Evolutionary conservation across 306 rosid genomes (phyloP).

Genomic region (Citrullus amarus): DNA sequence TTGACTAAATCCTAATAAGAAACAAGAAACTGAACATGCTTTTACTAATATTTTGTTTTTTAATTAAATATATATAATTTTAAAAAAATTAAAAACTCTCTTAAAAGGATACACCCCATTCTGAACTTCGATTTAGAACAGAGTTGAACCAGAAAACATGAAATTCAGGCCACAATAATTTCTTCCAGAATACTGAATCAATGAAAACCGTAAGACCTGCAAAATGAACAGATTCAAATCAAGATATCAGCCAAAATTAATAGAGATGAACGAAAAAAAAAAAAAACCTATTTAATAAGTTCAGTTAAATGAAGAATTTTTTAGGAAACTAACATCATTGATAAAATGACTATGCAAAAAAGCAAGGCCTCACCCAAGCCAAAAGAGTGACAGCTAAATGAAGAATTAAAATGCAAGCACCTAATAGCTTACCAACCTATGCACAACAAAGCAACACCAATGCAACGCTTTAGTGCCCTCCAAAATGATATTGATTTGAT

Average conservation of each 20-base stretch:
- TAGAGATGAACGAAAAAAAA: neutral
- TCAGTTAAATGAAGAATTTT: neutral
- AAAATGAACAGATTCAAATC: neutral
- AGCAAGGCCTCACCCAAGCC: neutral
- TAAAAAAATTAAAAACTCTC: neutral
- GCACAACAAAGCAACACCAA: slow-evolving; percentile 43
- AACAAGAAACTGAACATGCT: neutral
- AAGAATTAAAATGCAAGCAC: neutral
- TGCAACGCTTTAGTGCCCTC: slow-evolving; percentile 56
- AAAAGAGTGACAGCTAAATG: neutral
- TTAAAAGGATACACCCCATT: slow-evolving; percentile 91
- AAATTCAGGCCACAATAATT: slow-evolving; percentile 90
- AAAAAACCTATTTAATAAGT: neutral
- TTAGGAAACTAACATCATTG: neutral
- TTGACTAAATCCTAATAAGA: neutral
- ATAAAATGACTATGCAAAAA: neutral
- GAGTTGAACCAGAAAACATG: slow-evolving; percentile 97
- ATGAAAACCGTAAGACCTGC: slow-evolving; percentile 66
- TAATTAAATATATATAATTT: too few relatives aligned
- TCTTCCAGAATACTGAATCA: slow-evolving; percentile 88
- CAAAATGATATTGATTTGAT: slow-evolving; percentile 59
- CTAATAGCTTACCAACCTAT: slow-evolving; percentile 44
- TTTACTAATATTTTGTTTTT: neutral
- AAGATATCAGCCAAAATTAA: neutral
- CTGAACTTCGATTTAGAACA: slow-evolving; percentile 81